phyloP scores from a whole-genome alignment of 2,329 filamentous ascomycete species.

The Macrophomina phaseolina region DNA sequence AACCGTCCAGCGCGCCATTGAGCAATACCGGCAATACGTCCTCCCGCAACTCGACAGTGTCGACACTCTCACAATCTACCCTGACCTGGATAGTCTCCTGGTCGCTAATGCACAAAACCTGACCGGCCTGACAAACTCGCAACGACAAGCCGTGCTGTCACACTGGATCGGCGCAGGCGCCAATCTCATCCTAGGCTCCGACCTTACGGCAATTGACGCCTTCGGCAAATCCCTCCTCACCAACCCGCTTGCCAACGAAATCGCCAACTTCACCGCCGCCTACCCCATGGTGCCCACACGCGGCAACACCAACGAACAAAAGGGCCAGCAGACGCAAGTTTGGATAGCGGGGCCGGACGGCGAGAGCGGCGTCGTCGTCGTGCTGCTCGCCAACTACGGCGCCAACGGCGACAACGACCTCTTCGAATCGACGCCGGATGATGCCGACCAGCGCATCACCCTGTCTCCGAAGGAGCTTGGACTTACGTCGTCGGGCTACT shows the following conservation, averaged over 20 bases:
- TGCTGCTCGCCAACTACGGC: constrained; percentile 37
- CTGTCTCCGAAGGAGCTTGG: constrained; percentile 13
- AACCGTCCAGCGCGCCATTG: constrained; percentile 37
- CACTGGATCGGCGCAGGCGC: constrained; percentile 41
- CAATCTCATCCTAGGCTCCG: constrained; percentile 38
- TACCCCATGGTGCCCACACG: constrained; percentile 36
- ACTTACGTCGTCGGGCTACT: background rate
- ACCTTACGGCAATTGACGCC: constrained; percentile 32
- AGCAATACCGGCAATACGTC: constrained; percentile 40
- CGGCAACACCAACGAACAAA: constrained; percentile 30
- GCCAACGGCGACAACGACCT: constrained; percentile 28
- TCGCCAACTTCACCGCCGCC: constrained; percentile 32
- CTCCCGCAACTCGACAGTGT: constrained; percentile 30
- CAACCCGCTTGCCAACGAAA: constrained; percentile 29
- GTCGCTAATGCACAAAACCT: constrained; percentile 34
- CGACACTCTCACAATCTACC: constrained; percentile 33
- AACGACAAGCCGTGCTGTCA: constrained; percentile 36
- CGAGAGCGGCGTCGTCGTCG: constrained; percentile 30
- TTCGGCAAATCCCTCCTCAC: constrained; percentile 31
- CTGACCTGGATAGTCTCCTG: constrained; percentile 39
- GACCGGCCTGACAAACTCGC: constrained; percentile 34
- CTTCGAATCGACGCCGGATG: background rate
- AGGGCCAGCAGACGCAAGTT: constrained; percentile 35
- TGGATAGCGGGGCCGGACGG: constrained; percentile 37
- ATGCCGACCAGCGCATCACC: background rate